Evolutionary conservation across 2,329 filamentous ascomycete genomes (phyloP), one percentile per base, ranked within the genome.

Genomic region (Cladosporium halotolerans): DNA sequence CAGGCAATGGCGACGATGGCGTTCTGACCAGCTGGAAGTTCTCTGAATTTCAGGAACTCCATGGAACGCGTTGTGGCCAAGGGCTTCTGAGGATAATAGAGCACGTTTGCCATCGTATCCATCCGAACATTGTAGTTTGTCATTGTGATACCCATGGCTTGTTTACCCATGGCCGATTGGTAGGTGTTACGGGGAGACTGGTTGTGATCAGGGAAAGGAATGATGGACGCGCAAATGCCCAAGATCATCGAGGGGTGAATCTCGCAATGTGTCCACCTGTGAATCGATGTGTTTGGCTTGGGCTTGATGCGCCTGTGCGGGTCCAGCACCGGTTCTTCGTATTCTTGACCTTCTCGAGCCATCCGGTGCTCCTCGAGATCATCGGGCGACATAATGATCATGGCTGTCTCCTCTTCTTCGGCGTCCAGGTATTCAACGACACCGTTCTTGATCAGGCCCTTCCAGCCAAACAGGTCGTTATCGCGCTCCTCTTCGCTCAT

Each of bases 231-330:
- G 68, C 95, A 99, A 59, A 99, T 95, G 68, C 93, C 93, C 52
- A 99, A 76, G 70, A 99, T 93, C 93, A 99, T 99, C 72, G 90
- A 96, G 16, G 93, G 95, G 66, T 99, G 95, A 69, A 99, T 97
- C 74, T 99, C 93, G 72, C 95, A 99, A 71, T 99, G 95, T 0
- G 93, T 99, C 79, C 92, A 97, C 66, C 86, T 89, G 72, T 95
- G 88, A 13, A 92, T 90, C 4, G 85, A 87, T 18, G 88, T 84
- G 65, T 95, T 96, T 40, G 93, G 83, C 65, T 85, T 86, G 1
- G 90, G 91, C 72, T 93, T 93, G 61, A 99, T 82, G 64, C 93
- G 85, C 68, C 86, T 85, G 65, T 96, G 92, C 43, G 86, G 82
- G 62, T 95, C 88, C 33, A 66, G 63, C 40, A 61, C 62, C 10